Percentiles rank a stretch among this genome's conserved stretches.
Conservation (phyloP, 306 rosid species). For the Trifolium pratense region DNA sequence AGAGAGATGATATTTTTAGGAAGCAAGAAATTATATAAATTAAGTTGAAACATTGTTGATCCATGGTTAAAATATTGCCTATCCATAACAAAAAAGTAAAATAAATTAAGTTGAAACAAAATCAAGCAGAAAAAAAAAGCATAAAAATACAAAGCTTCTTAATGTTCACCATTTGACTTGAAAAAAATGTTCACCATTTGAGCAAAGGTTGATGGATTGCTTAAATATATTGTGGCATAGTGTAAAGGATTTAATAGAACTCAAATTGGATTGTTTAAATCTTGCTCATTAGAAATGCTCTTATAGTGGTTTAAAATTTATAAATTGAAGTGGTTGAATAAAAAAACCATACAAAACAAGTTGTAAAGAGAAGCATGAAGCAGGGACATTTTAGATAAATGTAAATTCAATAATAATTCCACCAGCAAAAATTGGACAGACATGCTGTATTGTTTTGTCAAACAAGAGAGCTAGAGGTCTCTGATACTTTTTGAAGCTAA, state of each 20-base stretch:
- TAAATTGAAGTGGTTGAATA: background rate
- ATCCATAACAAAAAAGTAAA: too few relatives aligned
- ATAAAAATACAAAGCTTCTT: too few relatives aligned
- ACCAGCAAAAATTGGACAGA: slow-evolving; percentile 36
- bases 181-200: background rate
- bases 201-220: background rate
- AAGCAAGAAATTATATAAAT: too few relatives aligned
- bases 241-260: background rate
- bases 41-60: too few relatives aligned
- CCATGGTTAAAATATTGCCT: too few relatives aligned
- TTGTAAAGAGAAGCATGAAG: slow-evolving; percentile 3
- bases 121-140: background rate
- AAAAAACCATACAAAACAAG: background rate
- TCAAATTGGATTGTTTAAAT: background rate
- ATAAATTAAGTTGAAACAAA: too few relatives aligned
- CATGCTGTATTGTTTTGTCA: slow-evolving; percentile 20
- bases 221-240: background rate
- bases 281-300: background rate
- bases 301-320: background rate
- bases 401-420: slow-evolving; percentile 12
- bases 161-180: background rate
- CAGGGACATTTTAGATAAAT: background rate
- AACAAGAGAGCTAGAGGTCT: slow-evolving; percentile 7
- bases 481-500: slow-evolving; percentile 30
- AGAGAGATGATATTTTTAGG: too few relatives aligned